Conservation (phyloP, 108 stramenopile genomes). For the Nannochloropsis oceanica region DNA sequence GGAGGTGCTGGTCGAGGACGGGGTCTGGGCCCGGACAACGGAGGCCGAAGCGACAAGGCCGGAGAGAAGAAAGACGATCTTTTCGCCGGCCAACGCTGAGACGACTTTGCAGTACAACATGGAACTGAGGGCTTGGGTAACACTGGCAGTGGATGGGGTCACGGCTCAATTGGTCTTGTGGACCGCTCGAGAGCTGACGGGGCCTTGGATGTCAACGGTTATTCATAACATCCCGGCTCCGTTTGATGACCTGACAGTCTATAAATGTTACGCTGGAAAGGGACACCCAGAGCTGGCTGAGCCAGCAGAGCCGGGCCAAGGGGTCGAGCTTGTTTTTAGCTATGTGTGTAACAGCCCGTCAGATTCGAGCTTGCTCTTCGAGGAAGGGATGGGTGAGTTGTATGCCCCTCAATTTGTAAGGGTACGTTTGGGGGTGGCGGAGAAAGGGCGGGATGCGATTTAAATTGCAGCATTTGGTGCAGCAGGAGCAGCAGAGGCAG, state of each 20-base stretch:
- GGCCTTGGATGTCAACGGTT: background rate
- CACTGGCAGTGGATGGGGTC: background rate
- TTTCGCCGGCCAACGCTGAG: background rate
- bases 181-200: background rate
- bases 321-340: background rate
- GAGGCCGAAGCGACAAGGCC: background rate
- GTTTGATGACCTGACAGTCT: background rate
- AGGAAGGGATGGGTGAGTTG: background rate
- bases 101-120: background rate
- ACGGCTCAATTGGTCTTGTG: background rate
- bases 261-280: background rate
- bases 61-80: background rate
- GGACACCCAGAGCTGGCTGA: background rate
- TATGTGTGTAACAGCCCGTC: background rate
- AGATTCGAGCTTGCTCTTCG: background rate
- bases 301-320: background rate
- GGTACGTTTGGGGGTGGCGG: background rate
- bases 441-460: background rate
- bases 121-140: background rate
- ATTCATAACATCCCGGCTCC: background rate
- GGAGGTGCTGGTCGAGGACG: background rate
- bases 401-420: background rate
- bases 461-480: too few relatives aligned
- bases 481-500: too few relatives aligned
- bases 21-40: background rate